These are phyloP conservation scores for Aspergillus sp. DNA, from an alignment of 2,329 filamentous ascomycete genomes.

Conservation along the genomic window DNA sequence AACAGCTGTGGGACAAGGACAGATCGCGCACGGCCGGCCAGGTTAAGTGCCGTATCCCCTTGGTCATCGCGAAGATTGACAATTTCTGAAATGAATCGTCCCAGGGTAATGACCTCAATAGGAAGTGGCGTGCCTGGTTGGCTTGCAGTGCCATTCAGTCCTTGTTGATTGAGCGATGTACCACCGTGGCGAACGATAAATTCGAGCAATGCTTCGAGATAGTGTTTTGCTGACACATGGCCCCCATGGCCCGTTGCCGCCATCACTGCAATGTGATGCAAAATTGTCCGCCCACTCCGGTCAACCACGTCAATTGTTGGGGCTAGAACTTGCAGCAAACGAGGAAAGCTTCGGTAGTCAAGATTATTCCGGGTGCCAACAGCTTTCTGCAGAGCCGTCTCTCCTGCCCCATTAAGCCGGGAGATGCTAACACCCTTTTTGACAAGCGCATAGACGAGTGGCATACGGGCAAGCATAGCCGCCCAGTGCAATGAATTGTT, in stretches of 20 bases:
- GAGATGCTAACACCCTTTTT: conserved; percentile 82
- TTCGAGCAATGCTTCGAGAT: conserved; percentile 89
- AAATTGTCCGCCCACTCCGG: conserved; percentile 81
- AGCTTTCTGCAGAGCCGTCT: conserved; percentile 90
- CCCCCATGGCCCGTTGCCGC: conserved; percentile 93
- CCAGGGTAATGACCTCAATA: conserved; percentile 74
- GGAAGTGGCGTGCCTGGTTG: conserved; percentile 28
- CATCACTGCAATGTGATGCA: conserved; percentile 95
- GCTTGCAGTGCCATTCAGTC: conserved; percentile 30
- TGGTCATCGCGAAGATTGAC: conserved; percentile 93
- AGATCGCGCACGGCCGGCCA: conserved; percentile 90
- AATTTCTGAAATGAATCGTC: conserved; percentile 93
- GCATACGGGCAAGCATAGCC: conserved; percentile 82
- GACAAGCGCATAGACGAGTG: conserved; percentile 77
- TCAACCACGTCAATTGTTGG: conserved; percentile 89
- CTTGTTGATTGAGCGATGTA: conserved; percentile 55
- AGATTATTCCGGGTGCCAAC: conserved; percentile 93
- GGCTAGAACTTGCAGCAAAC: conserved; percentile 83
- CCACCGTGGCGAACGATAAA: conserved; percentile 88
- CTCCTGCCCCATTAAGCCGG: conserved; percentile 82
- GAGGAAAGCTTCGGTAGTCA: conserved; percentile 85
- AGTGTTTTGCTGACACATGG: conserved; percentile 82
- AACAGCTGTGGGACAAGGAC: conserved; percentile 96
- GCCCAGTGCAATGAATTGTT: conserved; percentile 95
- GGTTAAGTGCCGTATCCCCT: conserved; percentile 91